Base-by-base conservation (phyloP, 768 basidiomycete species). In the Leccinellum albellum region DNA sequence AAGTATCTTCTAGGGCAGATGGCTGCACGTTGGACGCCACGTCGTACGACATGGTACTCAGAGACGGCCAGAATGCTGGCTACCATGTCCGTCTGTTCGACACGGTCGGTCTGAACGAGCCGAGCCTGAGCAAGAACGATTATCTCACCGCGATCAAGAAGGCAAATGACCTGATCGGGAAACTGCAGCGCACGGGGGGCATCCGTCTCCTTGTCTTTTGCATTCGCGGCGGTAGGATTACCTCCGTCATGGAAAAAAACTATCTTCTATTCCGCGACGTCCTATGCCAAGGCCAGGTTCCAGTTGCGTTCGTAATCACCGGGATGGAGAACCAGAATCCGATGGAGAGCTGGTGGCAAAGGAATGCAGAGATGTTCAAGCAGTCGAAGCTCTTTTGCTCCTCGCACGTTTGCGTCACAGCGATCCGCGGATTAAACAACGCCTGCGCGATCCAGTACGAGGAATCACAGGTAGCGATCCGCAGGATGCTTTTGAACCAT, bases 351-450 rank as follows among this genome's bases (percentile, higher is more conserved):
- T 73, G 72, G 72, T 73, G 72, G 73, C 8, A 3, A 6, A 55
- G 62, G 53, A 78, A 78, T 35, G 59, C 67, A 12, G 44, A 42
- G 9, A 10, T 23, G 0, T 79, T 79, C 56, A 31, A 53, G 37
- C 50, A 13, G 40, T 58, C 52, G 28, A 51, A 58, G 4, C 63
- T 59, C 46, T 50, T 26, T 1, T 66, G 73, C 4, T 51, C 56
- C 9, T 72, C 72, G n/a, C 71, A 75, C 23, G 78, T 66, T 0
- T 79, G 79, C 52, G 65, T 79, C 55, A 76, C 75, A 0, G 70
- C 74, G 5, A 74, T 55, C 20, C 57, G 55, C 17, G 68, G 75
- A 6, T 48, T 57, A 20, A 50, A 64, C 0, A 35, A 58, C 45
- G 62, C 55, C 21, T 67, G 73, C 26, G 59, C 61, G 9, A 33